Evolutionary conservation across 768 basidiomycete genomes (phyloP).

Genomic region (Russula brevipes): DNA sequence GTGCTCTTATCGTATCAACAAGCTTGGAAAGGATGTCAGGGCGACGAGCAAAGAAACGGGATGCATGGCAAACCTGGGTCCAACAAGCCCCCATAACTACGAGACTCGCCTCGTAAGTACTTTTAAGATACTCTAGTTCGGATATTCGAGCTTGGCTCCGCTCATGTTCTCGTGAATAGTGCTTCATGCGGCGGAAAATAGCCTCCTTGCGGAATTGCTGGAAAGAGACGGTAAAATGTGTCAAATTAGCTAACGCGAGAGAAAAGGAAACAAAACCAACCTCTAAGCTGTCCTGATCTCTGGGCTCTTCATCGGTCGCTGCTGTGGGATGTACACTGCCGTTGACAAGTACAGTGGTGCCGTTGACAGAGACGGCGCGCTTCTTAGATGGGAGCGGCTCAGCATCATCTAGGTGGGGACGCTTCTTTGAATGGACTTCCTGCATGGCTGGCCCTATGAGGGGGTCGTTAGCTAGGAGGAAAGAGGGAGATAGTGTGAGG

Average conservation of each 20-base stretch:
- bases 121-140: slow-evolving; percentile 61
- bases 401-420: slow-evolving; percentile 25
- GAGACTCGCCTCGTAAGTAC: slow-evolving; percentile 62
- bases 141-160: slow-evolving; percentile 55
- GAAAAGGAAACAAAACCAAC: slow-evolving; percentile 36
- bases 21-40: slow-evolving; percentile 40
- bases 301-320: slow-evolving; percentile 26
- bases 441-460: slow-evolving; percentile 12
- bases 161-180: slow-evolving; percentile 72
- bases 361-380: slow-evolving; percentile 28
- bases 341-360: slow-evolving; percentile 27
- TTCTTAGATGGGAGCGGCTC: slow-evolving; percentile 29
- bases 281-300: slow-evolving; percentile 52
- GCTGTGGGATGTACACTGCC: slow-evolving; percentile 24
- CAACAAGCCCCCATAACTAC: slow-evolving; percentile 75
- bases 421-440: slow-evolving; percentile 25
- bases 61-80: slow-evolving; percentile 53
- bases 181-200: slow-evolving; percentile 76
- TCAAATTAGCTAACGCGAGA: slow-evolving; percentile 15
- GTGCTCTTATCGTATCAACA: slow-evolving; percentile 57
- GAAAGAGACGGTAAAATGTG: background rate
- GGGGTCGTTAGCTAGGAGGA: too few relatives aligned
- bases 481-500: background rate
- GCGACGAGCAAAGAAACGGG: slow-evolving; percentile 6
- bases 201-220: slow-evolving; percentile 86